phyloP scores from a whole-genome alignment of 805 yeast species.

The Ascoidea rubescens region DNA sequence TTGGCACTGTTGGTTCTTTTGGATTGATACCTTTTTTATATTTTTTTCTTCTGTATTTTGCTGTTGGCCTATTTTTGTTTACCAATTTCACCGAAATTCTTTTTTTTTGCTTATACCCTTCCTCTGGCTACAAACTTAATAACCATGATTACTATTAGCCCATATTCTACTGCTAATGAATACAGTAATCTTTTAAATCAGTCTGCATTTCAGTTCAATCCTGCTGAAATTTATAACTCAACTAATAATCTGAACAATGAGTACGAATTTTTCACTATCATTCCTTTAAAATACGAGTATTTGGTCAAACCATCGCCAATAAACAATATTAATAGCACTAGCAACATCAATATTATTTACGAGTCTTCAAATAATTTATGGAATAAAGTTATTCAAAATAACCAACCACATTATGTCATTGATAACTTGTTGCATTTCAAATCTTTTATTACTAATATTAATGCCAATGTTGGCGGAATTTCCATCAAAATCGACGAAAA shows the following conservation, averaged over 20 bases:
- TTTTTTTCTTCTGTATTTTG: no score
- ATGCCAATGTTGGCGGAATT: background rate
- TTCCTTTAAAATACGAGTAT: background rate
- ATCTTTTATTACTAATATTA: background rate
- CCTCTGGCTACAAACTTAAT: no score
- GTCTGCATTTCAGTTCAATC: background rate
- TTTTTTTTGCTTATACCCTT: no score
- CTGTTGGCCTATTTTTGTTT: no score
- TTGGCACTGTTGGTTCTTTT: no score
- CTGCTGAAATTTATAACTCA: background rate
- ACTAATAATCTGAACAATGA: no score
- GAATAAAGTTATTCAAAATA: background rate
- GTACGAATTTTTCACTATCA: background rate
- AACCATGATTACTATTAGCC: background rate
- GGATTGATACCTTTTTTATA: no score
- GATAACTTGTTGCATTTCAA: background rate
- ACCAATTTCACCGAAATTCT: no score
- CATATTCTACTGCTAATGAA: background rate
- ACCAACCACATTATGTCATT: background rate
- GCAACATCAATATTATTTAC: background rate
- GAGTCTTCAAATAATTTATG: background rate
- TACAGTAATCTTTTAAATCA: background rate
- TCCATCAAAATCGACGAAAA: background rate
- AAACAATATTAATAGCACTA: background rate
- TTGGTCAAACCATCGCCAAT: background rate